Evolutionary conservation across 2,329 filamentous ascomycete species (phyloP), one percentile per base, ranked within the genome.

Genomic region (Zopfia rhizophila): DNA sequence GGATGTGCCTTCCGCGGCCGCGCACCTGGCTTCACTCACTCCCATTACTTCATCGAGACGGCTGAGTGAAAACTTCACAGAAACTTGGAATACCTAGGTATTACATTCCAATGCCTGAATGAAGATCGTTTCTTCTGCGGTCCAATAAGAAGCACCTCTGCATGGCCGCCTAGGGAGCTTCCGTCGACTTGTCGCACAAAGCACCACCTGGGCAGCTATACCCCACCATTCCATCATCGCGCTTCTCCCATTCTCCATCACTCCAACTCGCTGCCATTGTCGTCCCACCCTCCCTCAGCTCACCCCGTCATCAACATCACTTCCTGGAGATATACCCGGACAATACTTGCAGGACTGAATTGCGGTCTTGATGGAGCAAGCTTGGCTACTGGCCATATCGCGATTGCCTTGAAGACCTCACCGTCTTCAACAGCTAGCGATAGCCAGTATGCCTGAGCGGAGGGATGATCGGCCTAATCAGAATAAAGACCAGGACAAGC

Each of bases 381-480:
- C 67, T 70, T 73, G 76, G 75, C 71, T 73, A 69, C 73, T 75
- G 74, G 73, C 73, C 73, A 75, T 76, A 79, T 80, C 77, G 79
- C 81, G 78, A 82, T 77, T 75, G 79, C 79, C 78, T 80, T 82
- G 80, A 82, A 77, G 81, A 82, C 79, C 73, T 70, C 48, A 41
- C 45, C 53, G 80, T 77, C 78, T 80, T 72, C 74, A 77, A 78
- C 66, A 72, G 72, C 72, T 68, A 72, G 71, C 71, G 72, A 73
- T 65, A 71, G 69, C 72, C 70, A 73, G 71, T 68, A 75, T 75
- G 72, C 72, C 72, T 57, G 61, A 71, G 61, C 59, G 54, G 48
- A 61, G 55, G 29, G 60, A 58, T 27, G 53, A 53, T 31, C 50
- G 42, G 42, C 55, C 54, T 50, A 44, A 61, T 53, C 42, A 51